phyloP scores from a whole-genome alignment of 169 alveolate genomes.

The Cyclospora cayetanensis region DNA sequence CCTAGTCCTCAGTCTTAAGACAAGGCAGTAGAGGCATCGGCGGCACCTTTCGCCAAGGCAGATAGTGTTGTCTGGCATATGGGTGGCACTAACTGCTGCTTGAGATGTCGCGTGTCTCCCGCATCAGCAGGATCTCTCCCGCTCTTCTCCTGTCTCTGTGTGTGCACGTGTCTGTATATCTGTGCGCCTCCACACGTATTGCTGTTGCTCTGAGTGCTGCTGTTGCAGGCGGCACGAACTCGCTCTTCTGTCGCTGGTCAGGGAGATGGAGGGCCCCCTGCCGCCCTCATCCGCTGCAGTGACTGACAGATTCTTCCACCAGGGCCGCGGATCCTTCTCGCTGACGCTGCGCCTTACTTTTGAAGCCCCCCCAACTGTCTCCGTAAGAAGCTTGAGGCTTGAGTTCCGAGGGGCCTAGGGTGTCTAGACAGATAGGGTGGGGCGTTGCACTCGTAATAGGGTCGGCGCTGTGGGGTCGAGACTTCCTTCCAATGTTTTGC shows the following conservation, averaged over 20 bases:
- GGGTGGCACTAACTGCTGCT: neutral
- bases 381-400: neutral
- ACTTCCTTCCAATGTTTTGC: too few relatives aligned
- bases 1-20: neutral
- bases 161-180: too few relatives aligned
- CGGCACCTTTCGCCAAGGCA: neutral
- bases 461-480: too few relatives aligned
- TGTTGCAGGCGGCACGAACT: neutral
- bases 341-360: neutral
- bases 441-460: too few relatives aligned
- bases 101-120: neutral
- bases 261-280: neutral
- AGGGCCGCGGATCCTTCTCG: neutral
- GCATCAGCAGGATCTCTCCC: too few relatives aligned
- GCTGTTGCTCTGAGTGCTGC: neutral
- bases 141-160: too few relatives aligned
- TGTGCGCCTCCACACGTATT: too few relatives aligned
- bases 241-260: neutral
- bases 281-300: neutral
- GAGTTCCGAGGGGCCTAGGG: neutral
- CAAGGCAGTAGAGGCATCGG: neutral
- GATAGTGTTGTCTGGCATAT: neutral
- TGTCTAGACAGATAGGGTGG: too few relatives aligned
- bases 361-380: neutral
- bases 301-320: neutral